Base-by-base conservation (phyloP, 345 rosid species). In the Eucalyptus sp. region DNA sequence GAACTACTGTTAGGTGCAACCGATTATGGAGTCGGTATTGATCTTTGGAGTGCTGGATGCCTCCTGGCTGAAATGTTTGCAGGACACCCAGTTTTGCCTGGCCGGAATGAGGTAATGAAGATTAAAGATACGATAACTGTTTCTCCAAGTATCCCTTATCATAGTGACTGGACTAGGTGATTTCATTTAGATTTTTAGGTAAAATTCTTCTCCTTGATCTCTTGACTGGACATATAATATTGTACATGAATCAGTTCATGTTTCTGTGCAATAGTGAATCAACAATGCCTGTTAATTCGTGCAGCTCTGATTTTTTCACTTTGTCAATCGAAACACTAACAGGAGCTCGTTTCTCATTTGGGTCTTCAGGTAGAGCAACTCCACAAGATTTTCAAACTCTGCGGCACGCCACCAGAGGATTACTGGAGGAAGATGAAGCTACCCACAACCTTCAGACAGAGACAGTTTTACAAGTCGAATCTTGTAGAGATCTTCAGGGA, bases 371-470 rank as follows among this genome's bases (percentile, higher is more conserved):
- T 96, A 87, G 99, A 97, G 91, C 99, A 96, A 91, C 92, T 96
- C 86, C 98, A 97, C 91, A 95, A 92, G 91, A 97, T 95, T 88
- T 97, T 97, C 89, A 91, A 94, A 92, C 93, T 97, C 54, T 97
- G 98, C 50, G 98, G 99, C 68, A 93, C 98, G n/a, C 99, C 99
- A 43, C 92, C 95, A 4, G 97, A 97, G 90, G 96, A 95, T 60
- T 97, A 96, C 88, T 97, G 99, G 98, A 96, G 93, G 91, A 95
- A 93, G 89, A 88, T 95, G 66, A 94, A 89, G 93, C 88, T 95
- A 85, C 93, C 98, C 8, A 93, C 94, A 43, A 94, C 95, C 49
- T 94, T 95, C 84, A 87, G 95, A 52, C 95, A 94, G 29, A 93
- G 94, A 24, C 92, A 90, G 43, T 44, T 93, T n/a, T 93, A 91